A percentile compares a stretch with the other conserved stretches of the same genome.
Evolutionary conservation across 352 stramenopile species (phyloP).

Genomic region (Aphanomyces astaci): DNA sequence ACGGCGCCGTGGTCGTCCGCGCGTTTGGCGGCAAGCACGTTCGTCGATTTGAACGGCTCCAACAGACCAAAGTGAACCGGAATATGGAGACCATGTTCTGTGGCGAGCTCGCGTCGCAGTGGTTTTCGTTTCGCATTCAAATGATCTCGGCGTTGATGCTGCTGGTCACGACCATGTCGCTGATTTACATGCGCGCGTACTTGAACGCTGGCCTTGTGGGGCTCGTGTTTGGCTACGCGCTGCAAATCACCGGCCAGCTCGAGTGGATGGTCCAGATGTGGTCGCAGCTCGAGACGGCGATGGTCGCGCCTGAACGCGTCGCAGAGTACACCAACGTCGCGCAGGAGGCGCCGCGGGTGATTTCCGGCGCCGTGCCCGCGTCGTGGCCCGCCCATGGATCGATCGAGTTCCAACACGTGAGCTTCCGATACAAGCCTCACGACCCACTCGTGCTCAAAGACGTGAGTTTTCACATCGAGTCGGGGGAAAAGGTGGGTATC

Average conservation of each 20-base stretch:
- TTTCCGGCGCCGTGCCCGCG: background rate
- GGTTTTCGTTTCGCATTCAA: conserved; percentile 18
- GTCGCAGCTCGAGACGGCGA: conserved; percentile 5
- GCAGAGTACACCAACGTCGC: conserved; percentile 9
- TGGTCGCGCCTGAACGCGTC: conserved; percentile 14
- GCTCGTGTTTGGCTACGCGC: background rate
- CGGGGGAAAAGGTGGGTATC: conserved; percentile 35
- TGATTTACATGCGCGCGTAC: conserved; percentile 14
- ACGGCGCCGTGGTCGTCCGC: conserved; percentile 44
- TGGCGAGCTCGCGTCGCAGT: conserved; percentile 1
- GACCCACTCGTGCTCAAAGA: conserved; percentile 34
- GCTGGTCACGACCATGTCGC: conserved; percentile 6
- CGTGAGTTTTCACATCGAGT: conserved; percentile 30
- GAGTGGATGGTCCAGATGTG: conserved; percentile 21
- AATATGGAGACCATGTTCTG: conserved; percentile 13
- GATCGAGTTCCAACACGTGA: conserved; percentile 84
- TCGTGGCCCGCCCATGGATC: conserved; percentile 73
- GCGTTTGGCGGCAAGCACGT: conserved; percentile 31
- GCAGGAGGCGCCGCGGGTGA: conserved; percentile 1
- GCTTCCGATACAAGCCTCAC: conserved; percentile 79
- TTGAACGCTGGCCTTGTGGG: conserved; percentile 17
- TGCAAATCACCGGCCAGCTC: conserved; percentile 6
- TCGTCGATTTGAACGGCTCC: conserved; percentile 11
- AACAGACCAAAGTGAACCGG: conserved; percentile 12
- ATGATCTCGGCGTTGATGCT: conserved; percentile 9